These are phyloP conservation scores for Hypoxylon intermedium DNA, from an alignment of 495 filamentous ascomycete genomes.

Conservation along the genomic window DNA sequence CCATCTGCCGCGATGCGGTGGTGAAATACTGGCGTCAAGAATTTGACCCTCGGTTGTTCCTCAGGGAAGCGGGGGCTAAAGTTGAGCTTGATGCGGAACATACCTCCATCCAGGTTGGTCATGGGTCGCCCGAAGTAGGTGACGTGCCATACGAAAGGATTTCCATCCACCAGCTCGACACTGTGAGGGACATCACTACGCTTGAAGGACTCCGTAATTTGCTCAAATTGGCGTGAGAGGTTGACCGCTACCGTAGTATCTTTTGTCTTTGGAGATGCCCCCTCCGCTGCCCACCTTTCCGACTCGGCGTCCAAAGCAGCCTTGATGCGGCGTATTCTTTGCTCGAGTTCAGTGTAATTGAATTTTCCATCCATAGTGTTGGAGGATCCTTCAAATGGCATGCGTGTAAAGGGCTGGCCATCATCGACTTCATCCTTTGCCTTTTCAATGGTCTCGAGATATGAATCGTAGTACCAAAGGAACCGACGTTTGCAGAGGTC, in stretches of 20 bases:
- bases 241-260: constrained; percentile 80
- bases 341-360: constrained; percentile 77
- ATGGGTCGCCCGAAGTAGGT: constrained; percentile 92
- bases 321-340: constrained; percentile 70
- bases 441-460: constrained; percentile 71
- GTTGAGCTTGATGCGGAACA: constrained; percentile 79
- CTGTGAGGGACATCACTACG: constrained; percentile 72
- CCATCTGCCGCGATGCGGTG: constrained; percentile 82
- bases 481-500: constrained; percentile 92
- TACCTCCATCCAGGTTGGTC: constrained; percentile 91
- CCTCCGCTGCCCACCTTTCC: constrained; percentile 72
- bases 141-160: constrained; percentile 70
- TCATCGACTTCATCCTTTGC: constrained; percentile 66
- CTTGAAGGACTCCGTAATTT: constrained; percentile 77
- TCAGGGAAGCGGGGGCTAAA: constrained; percentile 90
- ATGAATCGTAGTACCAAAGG: constrained; percentile 93
- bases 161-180: constrained; percentile 73
- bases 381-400: constrained; percentile 82
- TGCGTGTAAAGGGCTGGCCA: constrained; percentile 68
- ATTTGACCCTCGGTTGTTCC: constrained; percentile 85
- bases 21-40: constrained; percentile 85
- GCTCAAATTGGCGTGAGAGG: constrained; percentile 82
- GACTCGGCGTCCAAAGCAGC: constrained; percentile 75
- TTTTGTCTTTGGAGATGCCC: constrained; percentile 65
- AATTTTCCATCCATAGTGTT: constrained; percentile 91